Evolutionary conservation across 1,284 basidiomycete species (phyloP), one percentile per base, ranked within the genome.

Genomic region (Irpex rosettiformis): DNA sequence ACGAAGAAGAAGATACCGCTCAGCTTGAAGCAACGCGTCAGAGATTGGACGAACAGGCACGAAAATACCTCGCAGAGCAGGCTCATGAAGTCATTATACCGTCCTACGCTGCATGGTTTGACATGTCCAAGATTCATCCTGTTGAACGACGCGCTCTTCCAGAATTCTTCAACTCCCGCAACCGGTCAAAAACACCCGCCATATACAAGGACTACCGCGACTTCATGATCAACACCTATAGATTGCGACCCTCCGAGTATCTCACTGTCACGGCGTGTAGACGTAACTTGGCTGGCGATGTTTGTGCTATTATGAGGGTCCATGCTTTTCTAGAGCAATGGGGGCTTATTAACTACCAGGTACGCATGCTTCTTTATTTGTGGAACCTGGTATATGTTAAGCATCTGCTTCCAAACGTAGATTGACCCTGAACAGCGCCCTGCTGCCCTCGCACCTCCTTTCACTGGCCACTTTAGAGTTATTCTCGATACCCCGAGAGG

Each of bases 151-250:
- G 93, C 66, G 93, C 94, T 2, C 79, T 99, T 25, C 97, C 96
- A 43, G 96, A 99, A 75, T 99, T 98, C 82, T 99, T 99, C 84
- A 96, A 96, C 73, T 93, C 92, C 59, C 83, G 94, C 62, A 96
- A 97, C 73, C 78, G 96, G 65, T 92, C 89, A 64, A 99, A 99
- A 78, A 98, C 96, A 0, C 96, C 96, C 0, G 84, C 91, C 28
- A 94, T 98, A 65, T 99, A 99, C 82, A 99, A 98, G 75, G 96
- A 98, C 73, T 99, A 99, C 72, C 88, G 96, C 62, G 96, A 99
- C 80, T 99, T 99, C 69, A 99, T 99, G 94, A 87, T 99, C 74
- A 98, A 99, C 78, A 96, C 96, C 2, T 99, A 98, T 76, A 83
- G 96, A 47, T 81, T 99, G 53, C 86, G 97, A 63, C 97, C 96